Base-by-base conservation (phyloP, 2,329 filamentous ascomycete species). In the Alternaria sp. region DNA sequence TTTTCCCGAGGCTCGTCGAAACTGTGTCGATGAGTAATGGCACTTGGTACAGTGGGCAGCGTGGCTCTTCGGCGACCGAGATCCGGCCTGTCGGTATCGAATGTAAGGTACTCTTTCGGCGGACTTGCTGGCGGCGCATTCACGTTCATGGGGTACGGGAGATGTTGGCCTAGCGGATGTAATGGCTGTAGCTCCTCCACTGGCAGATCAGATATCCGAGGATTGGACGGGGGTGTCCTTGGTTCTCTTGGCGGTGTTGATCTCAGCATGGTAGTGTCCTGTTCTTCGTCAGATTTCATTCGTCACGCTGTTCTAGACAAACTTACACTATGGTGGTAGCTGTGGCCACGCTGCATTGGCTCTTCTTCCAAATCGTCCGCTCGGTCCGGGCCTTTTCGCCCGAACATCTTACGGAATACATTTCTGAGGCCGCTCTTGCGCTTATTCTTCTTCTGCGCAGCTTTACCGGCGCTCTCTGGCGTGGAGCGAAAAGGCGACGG, bases 81-180 rank as follows among this genome's bases (percentile, higher is more conserved):
- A 8, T 72, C 67, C 7, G 69, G 69, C 18, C 70, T 61, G 14
- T 74, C 67, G 18, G 55, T 57, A 26, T 78, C 71, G 55, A 79
- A 79, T 21, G 68, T 75, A 49, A 79, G 68, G 55, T 80, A 80
- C 37, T 79, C 73, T 26, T 76, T 71, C 8, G 73, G 75, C 43
- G 78, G 77, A 61, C 75, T 79, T 9, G 69, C 63, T 57, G 77
- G 74, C 18, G 79, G 78, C 9, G 78, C 78, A 58, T 81, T 81
- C 46, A 81, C 77, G 49, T 81, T 81, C 79, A 81, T 81, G 2
- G 79, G 79, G 55, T 79, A 81, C 1, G 79, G 79, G 9, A 81
- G 71, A 46, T 79, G 77, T 47, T 74, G 72, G 26, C 74, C 75
- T 11, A 79, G 64, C 9, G 78, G 78, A 61, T 79, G 77, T 59